Conservation (phyloP, 345 rosid species). For the Brassica incana region DNA sequence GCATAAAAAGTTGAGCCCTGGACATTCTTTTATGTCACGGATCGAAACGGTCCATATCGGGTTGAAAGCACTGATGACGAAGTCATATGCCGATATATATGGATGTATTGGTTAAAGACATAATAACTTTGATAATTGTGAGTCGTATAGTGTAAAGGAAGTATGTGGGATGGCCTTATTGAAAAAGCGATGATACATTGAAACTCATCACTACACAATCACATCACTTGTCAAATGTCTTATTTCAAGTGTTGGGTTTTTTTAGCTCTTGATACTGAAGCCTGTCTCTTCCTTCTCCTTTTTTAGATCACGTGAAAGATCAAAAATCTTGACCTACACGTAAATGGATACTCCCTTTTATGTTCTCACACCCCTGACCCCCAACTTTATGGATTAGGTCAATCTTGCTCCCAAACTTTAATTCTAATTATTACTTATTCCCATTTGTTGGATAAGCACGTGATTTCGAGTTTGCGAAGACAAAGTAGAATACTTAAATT, state of each 20-base stretch:
- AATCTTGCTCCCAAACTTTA: conserved; percentile 21
- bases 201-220: conserved; percentile 38
- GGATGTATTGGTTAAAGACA: not conserved
- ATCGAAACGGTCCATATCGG: not conserved
- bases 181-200: conserved; percentile 28
- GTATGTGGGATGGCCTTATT: conserved; percentile 26
- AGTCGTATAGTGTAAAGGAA: conserved; percentile 15
- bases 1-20: not conserved
- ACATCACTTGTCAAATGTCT: conserved; percentile 33
- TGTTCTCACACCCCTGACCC: conserved; percentile 17
- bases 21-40: not conserved
- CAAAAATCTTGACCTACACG: conserved; percentile 21
- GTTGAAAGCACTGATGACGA: not conserved
- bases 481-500: conserved; percentile 9
- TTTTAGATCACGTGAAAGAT: conserved; percentile 32
- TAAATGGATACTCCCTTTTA: conserved; percentile 28
- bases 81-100: not conserved
- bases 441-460: conserved; percentile 32
- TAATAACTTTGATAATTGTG: conserved; percentile 12
- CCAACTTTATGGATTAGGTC: conserved; percentile 18
- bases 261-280: conserved; percentile 34
- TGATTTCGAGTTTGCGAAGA: conserved; percentile 5
- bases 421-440: conserved; percentile 17
- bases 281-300: conserved; percentile 26
- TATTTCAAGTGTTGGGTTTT: not conserved